Base-by-base conservation (phyloP, 2,329 filamentous ascomycete species). In the Rhexocercosporidium sp. region DNA sequence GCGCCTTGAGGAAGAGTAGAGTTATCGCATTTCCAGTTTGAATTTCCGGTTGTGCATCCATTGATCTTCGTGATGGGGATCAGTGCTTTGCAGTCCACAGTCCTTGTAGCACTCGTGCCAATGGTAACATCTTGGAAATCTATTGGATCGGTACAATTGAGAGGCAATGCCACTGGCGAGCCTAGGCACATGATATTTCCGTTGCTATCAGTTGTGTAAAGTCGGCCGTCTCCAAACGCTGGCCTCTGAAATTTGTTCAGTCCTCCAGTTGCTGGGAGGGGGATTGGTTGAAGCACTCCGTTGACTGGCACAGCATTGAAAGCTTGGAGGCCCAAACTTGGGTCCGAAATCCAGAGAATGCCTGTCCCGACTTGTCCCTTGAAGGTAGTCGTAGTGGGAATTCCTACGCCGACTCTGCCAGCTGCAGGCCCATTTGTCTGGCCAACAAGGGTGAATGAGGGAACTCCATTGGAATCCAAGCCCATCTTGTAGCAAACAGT, bases 331-430 rank as follows among this genome's bases (percentile, higher is more conserved):
- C 81, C 81, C n/a, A 69, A 71, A 66, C 78, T 76, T 29, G 78
- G 76, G 66, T 82, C 80, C 0, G 78, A 75, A 22, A 82, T 71
- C 80, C 80, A 82, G 7, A 81, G 73, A 67, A 81, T 79, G 4
- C 76, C 80, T 16, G 78, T 79, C 3, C 79, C 78, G 47, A 76
- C 67, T 59, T 78, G 73, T 18, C 77, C 77, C 20, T 78, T 77
- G 65, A 76, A 77, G 11, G 78, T 79, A 1, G 79, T 82, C 6
- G 82, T 72, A 0, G 80, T 81, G 7, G 76, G 74, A 20, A 75
- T 73, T 3, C 70, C 76, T 11, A 77, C 74, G 3, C 76, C 77
- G 14, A 75, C 75, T 37, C 77, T 70, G 6, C 77, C 77, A 56
- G 76, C 76, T 39, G 69, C 70, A 8, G 68, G 69, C 9, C 70